These are phyloP conservation scores for Polysphondylium violaceum DNA, from an alignment of 78 protist species.

Conservation along the genomic window DNA sequence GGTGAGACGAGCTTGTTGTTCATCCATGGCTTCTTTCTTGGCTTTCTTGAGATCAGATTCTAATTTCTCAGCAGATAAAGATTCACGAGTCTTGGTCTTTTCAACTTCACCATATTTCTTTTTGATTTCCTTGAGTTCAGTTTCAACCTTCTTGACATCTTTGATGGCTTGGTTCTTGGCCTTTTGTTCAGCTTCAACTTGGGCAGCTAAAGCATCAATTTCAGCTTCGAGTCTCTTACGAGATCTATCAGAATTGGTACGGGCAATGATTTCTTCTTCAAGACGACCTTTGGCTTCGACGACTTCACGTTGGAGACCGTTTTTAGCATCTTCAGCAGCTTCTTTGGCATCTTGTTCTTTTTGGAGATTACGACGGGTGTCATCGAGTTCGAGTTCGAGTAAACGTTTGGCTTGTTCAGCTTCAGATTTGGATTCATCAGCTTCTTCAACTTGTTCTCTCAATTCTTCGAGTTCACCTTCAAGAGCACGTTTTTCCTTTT, in stretches of 20 bases:
- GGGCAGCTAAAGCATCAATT: constrained; percentile 74
- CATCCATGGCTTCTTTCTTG: constrained; percentile 66
- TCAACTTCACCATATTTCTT: constrained; percentile 65
- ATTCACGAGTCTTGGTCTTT: constrained; percentile 56
- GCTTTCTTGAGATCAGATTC: constrained; percentile 73
- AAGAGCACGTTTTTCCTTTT: constrained; percentile 79
- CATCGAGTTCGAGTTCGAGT: constrained; percentile 66
- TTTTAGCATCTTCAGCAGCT: constrained; percentile 75
- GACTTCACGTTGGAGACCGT: constrained; percentile 72
- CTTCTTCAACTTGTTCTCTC: constrained; percentile 61
- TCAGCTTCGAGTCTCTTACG: constrained; percentile 70
- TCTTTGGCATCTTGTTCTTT: constrained; percentile 78
- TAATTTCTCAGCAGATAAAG: constrained; percentile 47
- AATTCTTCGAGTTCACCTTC: constrained; percentile 74
- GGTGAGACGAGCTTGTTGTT: constrained; percentile 73
- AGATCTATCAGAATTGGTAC: constrained; percentile 75
- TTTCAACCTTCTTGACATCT: constrained; percentile 66
- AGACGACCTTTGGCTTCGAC: constrained; percentile 79
- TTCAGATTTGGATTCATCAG: constrained; percentile 70
- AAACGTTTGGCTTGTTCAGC: constrained; percentile 68
- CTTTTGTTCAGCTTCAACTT: constrained; percentile 72
- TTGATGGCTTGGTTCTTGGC: constrained; percentile 68
- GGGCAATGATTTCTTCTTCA: constrained; percentile 58
- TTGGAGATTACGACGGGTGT: constrained; percentile 65
- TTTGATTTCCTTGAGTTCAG: constrained; percentile 73